Percentiles rank a stretch among this genome's conserved stretches.
Evolutionary conservation across 805 yeast species (phyloP).

Genomic region (Sugiyamaella mastotermitis): DNA sequence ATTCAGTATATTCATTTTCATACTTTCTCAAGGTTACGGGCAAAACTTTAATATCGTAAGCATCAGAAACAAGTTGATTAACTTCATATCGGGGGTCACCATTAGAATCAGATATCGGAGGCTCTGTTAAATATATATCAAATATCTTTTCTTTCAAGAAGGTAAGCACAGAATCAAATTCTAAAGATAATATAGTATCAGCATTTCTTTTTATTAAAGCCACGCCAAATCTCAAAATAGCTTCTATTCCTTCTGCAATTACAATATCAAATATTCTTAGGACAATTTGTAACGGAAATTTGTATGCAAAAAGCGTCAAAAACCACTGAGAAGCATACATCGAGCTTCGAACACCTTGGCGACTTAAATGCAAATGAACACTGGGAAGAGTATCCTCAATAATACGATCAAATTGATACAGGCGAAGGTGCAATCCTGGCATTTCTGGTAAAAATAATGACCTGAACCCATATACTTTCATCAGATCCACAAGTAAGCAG

Average conservation of each 20-base stretch:
- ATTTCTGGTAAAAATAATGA: slow-evolving; percentile 77
- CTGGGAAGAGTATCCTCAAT: slow-evolving; percentile 71
- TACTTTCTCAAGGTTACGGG: slow-evolving; percentile 71
- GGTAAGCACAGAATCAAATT: slow-evolving; percentile 70
- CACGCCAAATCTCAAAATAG: slow-evolving; percentile 76
- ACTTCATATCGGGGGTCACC: slow-evolving; percentile 45
- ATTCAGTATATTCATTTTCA: slow-evolving; percentile 65
- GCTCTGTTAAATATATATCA: slow-evolving; percentile 51
- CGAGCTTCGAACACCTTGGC: slow-evolving; percentile 84
- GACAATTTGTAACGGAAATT: slow-evolving; percentile 86
- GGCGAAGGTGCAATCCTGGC: slow-evolving; percentile 82
- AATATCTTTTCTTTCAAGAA: slow-evolving; percentile 78
- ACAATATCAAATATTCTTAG: slow-evolving; percentile 81
- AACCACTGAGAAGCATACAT: slow-evolving; percentile 99
- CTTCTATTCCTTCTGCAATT: slow-evolving; percentile 86
- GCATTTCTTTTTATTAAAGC: slow-evolving; percentile 72
- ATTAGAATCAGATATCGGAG: slow-evolving; percentile 17
- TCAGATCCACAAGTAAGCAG: slow-evolving; percentile 68
- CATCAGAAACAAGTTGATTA: slow-evolving; percentile 70
- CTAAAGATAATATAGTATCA: slow-evolving; percentile 47
- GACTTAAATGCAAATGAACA: slow-evolving; percentile 65
- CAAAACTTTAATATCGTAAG: slow-evolving; percentile 63
- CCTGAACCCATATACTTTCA: slow-evolving; percentile 80
- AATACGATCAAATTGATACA: slow-evolving; percentile 87
- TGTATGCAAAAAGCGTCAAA: slow-evolving; percentile 88